phyloP scores from a whole-genome alignment of 148 eudicot species.

The Silene conica region DNA sequence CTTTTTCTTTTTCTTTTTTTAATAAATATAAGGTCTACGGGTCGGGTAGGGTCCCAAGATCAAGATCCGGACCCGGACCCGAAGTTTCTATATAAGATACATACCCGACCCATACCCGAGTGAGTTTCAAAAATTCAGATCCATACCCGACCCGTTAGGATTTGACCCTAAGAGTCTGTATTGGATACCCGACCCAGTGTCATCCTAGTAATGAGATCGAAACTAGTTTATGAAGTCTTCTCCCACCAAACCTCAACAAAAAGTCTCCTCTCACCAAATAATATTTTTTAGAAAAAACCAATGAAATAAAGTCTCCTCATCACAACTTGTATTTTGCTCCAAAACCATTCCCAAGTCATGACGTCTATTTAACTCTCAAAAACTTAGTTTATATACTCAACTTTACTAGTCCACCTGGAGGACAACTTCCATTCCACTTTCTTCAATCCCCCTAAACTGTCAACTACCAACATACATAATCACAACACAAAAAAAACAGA shows the following conservation, averaged over 20 bases:
- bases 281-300: background rate
- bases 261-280: conserved; percentile 11
- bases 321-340: conserved; percentile 14
- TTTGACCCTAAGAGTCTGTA: too few species aligned
- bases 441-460: background rate
- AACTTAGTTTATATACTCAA: background rate
- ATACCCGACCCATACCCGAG: too few species aligned
- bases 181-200: too few species aligned
- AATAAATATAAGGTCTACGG: too few species aligned
- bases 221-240: background rate
- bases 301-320: background rate
- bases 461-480: background rate
- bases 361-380: conserved; percentile 3
- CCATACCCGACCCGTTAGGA: too few species aligned
- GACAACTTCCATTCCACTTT: conserved; percentile 3
- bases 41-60: too few species aligned
- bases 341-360: background rate
- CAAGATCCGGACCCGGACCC: too few species aligned
- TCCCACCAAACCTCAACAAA: conserved; percentile 4
- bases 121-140: too few species aligned
- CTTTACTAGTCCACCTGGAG: conserved; percentile 11
- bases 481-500: background rate
- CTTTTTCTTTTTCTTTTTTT: too few species aligned
- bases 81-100: too few species aligned
- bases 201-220: too few species aligned